These are phyloP conservation scores for Orobanche coerulescens DNA, from an alignment of 257 asterid genomes.

Conservation along the genomic window DNA sequence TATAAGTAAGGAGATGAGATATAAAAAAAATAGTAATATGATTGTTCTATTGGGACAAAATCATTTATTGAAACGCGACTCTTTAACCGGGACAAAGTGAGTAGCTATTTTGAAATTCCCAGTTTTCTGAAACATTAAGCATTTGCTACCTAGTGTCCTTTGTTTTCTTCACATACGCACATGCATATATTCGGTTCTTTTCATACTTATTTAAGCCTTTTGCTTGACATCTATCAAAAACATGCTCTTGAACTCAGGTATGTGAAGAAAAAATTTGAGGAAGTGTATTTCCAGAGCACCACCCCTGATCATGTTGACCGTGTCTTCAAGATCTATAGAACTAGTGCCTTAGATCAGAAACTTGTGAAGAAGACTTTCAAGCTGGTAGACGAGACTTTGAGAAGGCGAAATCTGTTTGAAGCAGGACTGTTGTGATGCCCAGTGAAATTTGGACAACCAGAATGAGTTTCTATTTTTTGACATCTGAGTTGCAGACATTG, in stretches of 20 bases:
- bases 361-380: conserved; percentile 99
- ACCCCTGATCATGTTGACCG: conserved; percentile 92
- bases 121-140: neutral
- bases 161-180: neutral
- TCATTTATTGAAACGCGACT: too few relatives aligned
- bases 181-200: neutral
- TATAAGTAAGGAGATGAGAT: too few relatives aligned
- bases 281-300: conserved; percentile 88
- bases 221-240: neutral
- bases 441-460: neutral
- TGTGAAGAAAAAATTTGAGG: conserved; percentile 97
- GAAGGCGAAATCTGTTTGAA: conserved; percentile 87
- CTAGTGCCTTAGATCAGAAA: conserved; percentile 94
- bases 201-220: neutral
- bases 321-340: conserved; percentile 89
- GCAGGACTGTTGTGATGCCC: conserved; percentile 75
- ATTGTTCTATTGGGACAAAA: too few relatives aligned
- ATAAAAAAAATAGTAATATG: too few relatives aligned
- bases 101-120: neutral
- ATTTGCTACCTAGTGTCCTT: neutral
- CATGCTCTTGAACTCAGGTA: conserved; percentile 41
- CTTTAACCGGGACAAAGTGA: too few relatives aligned
- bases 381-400: conserved; percentile 91
- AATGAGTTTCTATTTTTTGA: conserved; percentile 16
- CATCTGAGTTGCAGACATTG: conserved; percentile 11